Evolutionary conservation across 768 basidiomycete genomes (phyloP), one percentile per base, ranked within the genome.

Genomic region (Aureoboletus auriporus): DNA sequence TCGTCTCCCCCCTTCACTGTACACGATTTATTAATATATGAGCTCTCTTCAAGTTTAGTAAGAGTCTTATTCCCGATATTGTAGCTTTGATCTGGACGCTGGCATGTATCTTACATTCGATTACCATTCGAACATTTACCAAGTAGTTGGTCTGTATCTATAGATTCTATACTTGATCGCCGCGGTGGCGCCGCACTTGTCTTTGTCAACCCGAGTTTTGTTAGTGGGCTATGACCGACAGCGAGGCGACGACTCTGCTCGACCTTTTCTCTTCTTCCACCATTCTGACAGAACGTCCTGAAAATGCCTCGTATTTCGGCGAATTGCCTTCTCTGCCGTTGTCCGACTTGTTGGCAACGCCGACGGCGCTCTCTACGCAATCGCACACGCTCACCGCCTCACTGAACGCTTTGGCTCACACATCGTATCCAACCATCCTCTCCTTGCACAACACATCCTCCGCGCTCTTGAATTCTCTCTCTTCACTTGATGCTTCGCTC

Each of bases 361-460:
- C 94, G 0, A 71, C 80, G 3, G 62, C 77, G 34, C 84, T 97
- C 45, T 81, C 88, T 42, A 87, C 90, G 1, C 91, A 94, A 49
- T 80, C 89, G 0, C 84, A 90, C 42, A 87, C 92, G 51, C 78
- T 96, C 45, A 92, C 91, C 7, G 85, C 89, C 39, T 93, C 92
- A 47, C 75, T 96, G 53, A 93, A 89, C 9, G 86, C 88, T 36
- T 78, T 97, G 12, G 94, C 93, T 46, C 87, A 91, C 51, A 84
- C 90, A 5, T 93, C 93, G 20, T 93, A 96, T 66, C 82, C 88
- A 27, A 93, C 92, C 0, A 95, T 96, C 65, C 79, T 95, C 53
- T 85, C 88, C n/a, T 76, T 94, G 10, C 92, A 94, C 64, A 67
- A 77, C 40, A 86, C 88, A 14, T 89, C 90, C 4, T 80, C 81